A percentile compares a stretch with the other conserved stretches of the same genome.
Evolutionary conservation across 2,329 filamentous ascomycete species (phyloP).

Genomic region (Aspergillus ruber): DNA sequence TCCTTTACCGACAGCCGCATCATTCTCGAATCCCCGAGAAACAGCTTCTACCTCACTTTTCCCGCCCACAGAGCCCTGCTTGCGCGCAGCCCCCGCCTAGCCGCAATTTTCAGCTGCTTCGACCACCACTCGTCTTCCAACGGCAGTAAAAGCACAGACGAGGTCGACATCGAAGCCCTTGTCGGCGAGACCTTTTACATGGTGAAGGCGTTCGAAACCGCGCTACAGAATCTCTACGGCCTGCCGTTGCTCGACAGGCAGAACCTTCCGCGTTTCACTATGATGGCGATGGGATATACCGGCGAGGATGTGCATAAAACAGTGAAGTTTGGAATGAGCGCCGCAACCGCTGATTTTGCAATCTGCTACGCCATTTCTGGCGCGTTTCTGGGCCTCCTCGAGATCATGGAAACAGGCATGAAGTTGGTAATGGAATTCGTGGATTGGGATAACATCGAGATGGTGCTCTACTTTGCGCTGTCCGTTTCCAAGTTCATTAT

Average conservation of each 20-base stretch:
- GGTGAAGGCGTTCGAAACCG: slow-evolving; percentile 18
- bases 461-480: slow-evolving; percentile 22
- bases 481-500: slow-evolving; percentile 16
- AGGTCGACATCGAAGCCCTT: slow-evolving; percentile 1
- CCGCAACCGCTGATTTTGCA: slow-evolving; percentile 21
- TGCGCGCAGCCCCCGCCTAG: slow-evolving; percentile 19
- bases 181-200: slow-evolving; percentile 18
- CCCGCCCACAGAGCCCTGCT: slow-evolving; percentile 17
- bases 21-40: slow-evolving; percentile 12
- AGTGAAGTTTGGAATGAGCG: slow-evolving; percentile 10
- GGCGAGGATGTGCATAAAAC: slow-evolving; percentile 1
- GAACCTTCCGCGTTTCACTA: slow-evolving; percentile 11
- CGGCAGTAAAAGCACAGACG: slow-evolving; percentile 5
- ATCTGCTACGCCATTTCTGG: slow-evolving; percentile 26
- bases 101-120: slow-evolving; percentile 9
- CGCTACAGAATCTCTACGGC: slow-evolving; percentile 23
- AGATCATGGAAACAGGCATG: slow-evolving; percentile 20
- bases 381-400: slow-evolving; percentile 20
- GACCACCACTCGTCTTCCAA: not conserved
- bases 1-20: slow-evolving; percentile 16
- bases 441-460: slow-evolving; percentile 25
- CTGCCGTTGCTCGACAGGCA: slow-evolving; percentile 11
- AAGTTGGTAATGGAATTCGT: slow-evolving; percentile 16
- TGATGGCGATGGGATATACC: slow-evolving; percentile 9
- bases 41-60: slow-evolving; percentile 13